A percentile compares a stretch with the other conserved stretches of the same genome.
Conservation (phyloP, 306 rosid genomes). For the Quercus engelmannii region DNA sequence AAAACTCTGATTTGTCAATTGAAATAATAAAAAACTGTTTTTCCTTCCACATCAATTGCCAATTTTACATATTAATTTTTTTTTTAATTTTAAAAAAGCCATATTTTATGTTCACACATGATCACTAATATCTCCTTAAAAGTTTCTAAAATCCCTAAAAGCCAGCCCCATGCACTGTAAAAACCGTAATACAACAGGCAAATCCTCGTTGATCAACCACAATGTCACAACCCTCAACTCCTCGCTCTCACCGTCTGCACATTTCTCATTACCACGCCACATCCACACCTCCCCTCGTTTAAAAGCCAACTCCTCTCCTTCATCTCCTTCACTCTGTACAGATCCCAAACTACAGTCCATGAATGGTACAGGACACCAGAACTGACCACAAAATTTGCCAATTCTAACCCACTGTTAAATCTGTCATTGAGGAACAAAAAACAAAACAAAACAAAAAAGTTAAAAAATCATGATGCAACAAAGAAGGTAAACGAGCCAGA, state of each 20-base stretch:
- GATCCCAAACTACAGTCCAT: constrained; percentile 24
- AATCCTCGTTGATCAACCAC: constrained; percentile 16
- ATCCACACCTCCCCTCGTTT: constrained; percentile 15
- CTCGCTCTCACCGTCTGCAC: constrained; percentile 20
- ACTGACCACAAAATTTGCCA: constrained; percentile 27
- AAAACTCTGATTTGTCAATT: too few relatives aligned
- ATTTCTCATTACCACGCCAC: constrained; percentile 11
- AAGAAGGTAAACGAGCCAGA: too few relatives aligned
- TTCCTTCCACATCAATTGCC: too few relatives aligned
- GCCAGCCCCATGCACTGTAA: background rate
- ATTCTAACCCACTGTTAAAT: constrained; percentile 48
- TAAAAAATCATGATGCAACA: too few relatives aligned
- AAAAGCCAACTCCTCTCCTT: constrained; percentile 1
- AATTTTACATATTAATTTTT: too few relatives aligned
- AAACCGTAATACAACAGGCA: background rate
- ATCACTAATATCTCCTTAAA: background rate
- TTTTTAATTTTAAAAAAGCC: too few relatives aligned
- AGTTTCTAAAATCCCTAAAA: too few relatives aligned
- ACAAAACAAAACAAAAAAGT: too few relatives aligned
- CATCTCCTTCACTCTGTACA: background rate
- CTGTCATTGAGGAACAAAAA: too few relatives aligned
- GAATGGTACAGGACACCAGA: constrained; percentile 30
- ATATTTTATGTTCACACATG: too few relatives aligned
- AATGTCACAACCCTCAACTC: constrained; percentile 19
- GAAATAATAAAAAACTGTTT: too few relatives aligned